Base-by-base conservation (phyloP, 2,329 filamentous ascomycete genomes). In the Sphaceloma murrayae region DNA sequence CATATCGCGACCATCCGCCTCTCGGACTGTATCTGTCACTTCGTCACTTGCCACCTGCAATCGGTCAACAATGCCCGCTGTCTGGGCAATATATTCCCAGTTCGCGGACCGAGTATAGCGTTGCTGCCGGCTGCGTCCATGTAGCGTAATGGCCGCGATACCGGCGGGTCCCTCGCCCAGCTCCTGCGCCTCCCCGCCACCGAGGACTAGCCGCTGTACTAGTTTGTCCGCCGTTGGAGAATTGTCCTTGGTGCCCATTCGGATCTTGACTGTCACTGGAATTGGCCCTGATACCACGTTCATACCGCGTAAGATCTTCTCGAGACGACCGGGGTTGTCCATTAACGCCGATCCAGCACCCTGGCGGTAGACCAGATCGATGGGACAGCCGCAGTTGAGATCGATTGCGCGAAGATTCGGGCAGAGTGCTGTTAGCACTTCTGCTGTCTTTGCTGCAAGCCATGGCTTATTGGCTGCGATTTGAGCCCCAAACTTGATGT, bases 241-340 rank as follows among this genome's bases (percentile, higher is more conserved):
- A 53, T 76, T 79, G 60, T 87, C 85, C 55, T 77, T 82, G 18
- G 91, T 87, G 34, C 91, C 91, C 67, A 84, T 95, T 48, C 91
- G 79, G 54, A 98, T 88, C 69, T 98, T 98, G 54, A 85, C 84
- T 0, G 87, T 94, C 56, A 98, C 86, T 16, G 91, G 91, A 18
- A 93, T 80, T 55, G 93, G 84, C 32, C 83, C 82, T 3, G 87
- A 94, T 8, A 96, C 85, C 31, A 80, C 76, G 58, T 94, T 95
- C 91, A 98, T 98, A 54, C 91, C 91, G 51, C 88, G 77, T 32
- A 98, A 73, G 65, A 95, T 96, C 63, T 89, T 89, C 63, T 95
- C 88, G 39, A 98, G 68, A 65, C 95, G 96, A 47, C 78, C 78
- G 21, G 77, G 84, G 44, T 80, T 73, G 56, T 98, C 91, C n/a